Evolutionary conservation across 2,329 filamentous ascomycete genomes (phyloP).

Genomic region (Teratosphaeria viscida): DNA sequence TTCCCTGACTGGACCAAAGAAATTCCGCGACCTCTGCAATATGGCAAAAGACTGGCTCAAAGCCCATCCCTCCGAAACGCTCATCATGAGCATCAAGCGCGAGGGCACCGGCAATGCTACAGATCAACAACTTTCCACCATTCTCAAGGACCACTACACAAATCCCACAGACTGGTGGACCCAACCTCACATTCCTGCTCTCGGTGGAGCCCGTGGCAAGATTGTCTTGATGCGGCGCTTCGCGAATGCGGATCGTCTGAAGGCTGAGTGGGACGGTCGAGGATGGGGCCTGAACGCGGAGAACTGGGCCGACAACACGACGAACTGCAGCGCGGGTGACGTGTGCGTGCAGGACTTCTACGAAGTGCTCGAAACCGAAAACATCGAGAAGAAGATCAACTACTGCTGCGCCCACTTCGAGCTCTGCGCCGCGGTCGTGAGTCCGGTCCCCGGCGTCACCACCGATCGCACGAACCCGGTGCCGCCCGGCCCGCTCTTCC

Average conservation of each 20-base stretch:
- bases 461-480: slow-evolving; percentile 31
- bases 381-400: slow-evolving; percentile 71
- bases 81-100: slow-evolving; percentile 82
- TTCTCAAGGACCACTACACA: slow-evolving; percentile 62
- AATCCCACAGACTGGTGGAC: slow-evolving; percentile 63
- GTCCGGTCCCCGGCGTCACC: slow-evolving; percentile 30
- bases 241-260: slow-evolving; percentile 43
- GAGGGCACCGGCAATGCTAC: slow-evolving; percentile 75
- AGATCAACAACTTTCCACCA: slow-evolving; percentile 66
- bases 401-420: slow-evolving; percentile 66
- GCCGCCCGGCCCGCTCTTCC: slow-evolving; percentile 55
- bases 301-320: slow-evolving; percentile 80
- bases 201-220: slow-evolving; percentile 71
- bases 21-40: slow-evolving; percentile 63
- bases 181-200: slow-evolving; percentile 60
- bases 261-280: slow-evolving; percentile 40
- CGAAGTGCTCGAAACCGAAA: slow-evolving; percentile 64
- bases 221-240: slow-evolving; percentile 81
- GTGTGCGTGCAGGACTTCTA: slow-evolving; percentile 93
- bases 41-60: slow-evolving; percentile 61
- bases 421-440: slow-evolving; percentile 42
- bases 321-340: slow-evolving; percentile 60
- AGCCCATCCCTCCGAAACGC: slow-evolving; percentile 65
- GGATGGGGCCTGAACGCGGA: slow-evolving; percentile 51
- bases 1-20: slow-evolving; percentile 69